Conservation (phyloP, 306 rosid genomes). For the Aeschynomene evenia region DNA sequence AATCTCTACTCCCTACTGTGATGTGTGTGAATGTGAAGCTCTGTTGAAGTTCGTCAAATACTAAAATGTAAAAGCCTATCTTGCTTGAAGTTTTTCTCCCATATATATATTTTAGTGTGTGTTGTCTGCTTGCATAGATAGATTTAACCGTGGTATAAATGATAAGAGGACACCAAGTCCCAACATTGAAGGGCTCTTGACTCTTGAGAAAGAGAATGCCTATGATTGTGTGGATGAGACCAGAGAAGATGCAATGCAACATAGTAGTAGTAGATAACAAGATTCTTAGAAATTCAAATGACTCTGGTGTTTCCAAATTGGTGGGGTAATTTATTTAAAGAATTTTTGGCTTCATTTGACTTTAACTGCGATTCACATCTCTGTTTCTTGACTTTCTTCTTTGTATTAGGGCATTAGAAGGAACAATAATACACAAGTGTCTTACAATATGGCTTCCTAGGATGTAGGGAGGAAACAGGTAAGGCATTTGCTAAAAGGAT, state of each 20-base stretch:
- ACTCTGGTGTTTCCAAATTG: background rate
- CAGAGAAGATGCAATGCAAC: background rate
- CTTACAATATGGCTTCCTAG: background rate
- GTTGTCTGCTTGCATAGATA: no score
- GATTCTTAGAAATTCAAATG: constrained; percentile 6
- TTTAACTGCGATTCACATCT: background rate
- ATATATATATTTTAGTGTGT: no score
- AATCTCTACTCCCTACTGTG: background rate
- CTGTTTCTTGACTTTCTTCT: background rate
- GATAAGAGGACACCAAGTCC: background rate
- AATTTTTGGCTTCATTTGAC: background rate
- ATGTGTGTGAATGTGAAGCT: background rate
- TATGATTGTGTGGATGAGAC: constrained; percentile 3
- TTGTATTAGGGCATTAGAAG: background rate
- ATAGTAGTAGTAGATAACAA: background rate
- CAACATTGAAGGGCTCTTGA: background rate
- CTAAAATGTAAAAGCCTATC: background rate
- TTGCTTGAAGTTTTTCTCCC: background rate
- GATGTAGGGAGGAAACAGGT: background rate
- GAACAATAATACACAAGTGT: background rate
- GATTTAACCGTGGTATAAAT: background rate
- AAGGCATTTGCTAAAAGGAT: no score
- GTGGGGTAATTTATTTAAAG: background rate
- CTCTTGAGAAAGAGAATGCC: background rate
- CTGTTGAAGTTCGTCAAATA: background rate